These are phyloP conservation scores for Begonia fuchsioides DNA, from an alignment of 306 rosid genomes.

Conservation along the genomic window DNA sequence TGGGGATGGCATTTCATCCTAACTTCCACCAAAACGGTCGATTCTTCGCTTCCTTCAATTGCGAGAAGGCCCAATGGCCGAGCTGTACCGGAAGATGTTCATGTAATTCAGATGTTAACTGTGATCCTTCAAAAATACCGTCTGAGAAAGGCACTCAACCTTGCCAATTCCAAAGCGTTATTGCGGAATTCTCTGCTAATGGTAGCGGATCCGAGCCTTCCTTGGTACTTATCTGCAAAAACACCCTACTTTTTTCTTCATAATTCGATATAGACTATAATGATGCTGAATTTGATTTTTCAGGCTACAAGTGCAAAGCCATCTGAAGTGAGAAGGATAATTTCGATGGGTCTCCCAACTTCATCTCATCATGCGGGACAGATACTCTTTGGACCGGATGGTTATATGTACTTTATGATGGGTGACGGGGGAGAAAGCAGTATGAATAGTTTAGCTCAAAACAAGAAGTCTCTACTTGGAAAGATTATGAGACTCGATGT, in stretches of 20 bases:
- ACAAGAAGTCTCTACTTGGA: slow-evolving; percentile 95
- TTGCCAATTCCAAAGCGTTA: slow-evolving; percentile 69
- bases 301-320: slow-evolving; percentile 87
- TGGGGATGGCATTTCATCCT: slow-evolving; percentile 97
- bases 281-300: neutral
- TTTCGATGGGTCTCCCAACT: slow-evolving; percentile 88
- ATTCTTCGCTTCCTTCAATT: slow-evolving; percentile 89
- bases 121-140: slow-evolving; percentile 78
- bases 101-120: slow-evolving; percentile 80
- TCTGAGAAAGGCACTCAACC: slow-evolving; percentile 61
- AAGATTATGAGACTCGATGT: slow-evolving; percentile 87
- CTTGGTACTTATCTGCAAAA: slow-evolving; percentile 31
- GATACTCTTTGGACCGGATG: slow-evolving; percentile 88
- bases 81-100: slow-evolving; percentile 86
- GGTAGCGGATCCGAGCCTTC: slow-evolving; percentile 51
- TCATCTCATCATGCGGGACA: slow-evolving; percentile 73
- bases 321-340: slow-evolving; percentile 78
- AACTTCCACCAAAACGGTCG: slow-evolving; percentile 62
- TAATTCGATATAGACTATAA: too few relatives aligned
- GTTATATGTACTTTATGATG: slow-evolving; percentile 76
- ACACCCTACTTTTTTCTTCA: neutral
- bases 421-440: slow-evolving; percentile 61
- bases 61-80: slow-evolving; percentile 74
- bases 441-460: slow-evolving; percentile 72
- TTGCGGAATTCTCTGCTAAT: slow-evolving; percentile 69